Evolutionary conservation across 805 yeast genomes (phyloP).

Genomic region (Candida xyloterini): DNA sequence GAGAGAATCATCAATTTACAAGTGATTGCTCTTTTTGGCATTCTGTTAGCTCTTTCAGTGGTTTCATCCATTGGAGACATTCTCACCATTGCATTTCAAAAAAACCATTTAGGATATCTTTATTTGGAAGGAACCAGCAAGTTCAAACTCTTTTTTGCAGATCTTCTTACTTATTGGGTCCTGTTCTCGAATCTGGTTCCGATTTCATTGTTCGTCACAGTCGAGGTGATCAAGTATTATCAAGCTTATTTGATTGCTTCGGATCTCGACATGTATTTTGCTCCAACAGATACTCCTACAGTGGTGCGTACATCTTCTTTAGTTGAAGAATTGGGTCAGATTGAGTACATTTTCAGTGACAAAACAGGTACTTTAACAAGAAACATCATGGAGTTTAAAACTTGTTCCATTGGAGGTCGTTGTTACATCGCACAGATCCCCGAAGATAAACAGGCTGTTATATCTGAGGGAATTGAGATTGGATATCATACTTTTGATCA

Average conservation of each 20-base stretch:
- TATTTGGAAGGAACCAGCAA: conserved; percentile 65
- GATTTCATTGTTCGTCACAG: conserved; percentile 92
- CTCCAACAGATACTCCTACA: conserved; percentile 86
- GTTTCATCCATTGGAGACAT: conserved; percentile 89
- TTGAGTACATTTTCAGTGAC: conserved; percentile 93
- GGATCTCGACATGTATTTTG: conserved; percentile 90
- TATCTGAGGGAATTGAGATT: conserved; percentile 73
- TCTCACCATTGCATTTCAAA: conserved; percentile 56
- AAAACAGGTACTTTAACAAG: conserved; percentile 96
- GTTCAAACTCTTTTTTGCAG: conserved; percentile 74
- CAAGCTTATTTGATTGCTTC: conserved; percentile 93
- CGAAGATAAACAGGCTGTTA: conserved; percentile 74
- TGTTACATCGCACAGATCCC: conserved; percentile 88
- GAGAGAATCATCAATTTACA: conserved; percentile 93
- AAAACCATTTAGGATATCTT: conserved; percentile 57
- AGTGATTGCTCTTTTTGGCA: conserved; percentile 80
- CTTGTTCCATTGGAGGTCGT: conserved; percentile 89
- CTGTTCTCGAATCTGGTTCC: conserved; percentile 96
- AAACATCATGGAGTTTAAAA: conserved; percentile 94
- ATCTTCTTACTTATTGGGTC: conserved; percentile 92
- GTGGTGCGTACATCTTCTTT: conserved; percentile 92
- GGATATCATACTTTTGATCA: conserved; percentile 75
- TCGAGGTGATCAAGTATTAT: conserved; percentile 91
- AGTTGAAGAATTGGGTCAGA: conserved; percentile 97
- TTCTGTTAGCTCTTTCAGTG: conserved; percentile 70